phyloP scores from a whole-genome alignment of 768 basidiomycete genomes.

The Russula olivacea region DNA sequence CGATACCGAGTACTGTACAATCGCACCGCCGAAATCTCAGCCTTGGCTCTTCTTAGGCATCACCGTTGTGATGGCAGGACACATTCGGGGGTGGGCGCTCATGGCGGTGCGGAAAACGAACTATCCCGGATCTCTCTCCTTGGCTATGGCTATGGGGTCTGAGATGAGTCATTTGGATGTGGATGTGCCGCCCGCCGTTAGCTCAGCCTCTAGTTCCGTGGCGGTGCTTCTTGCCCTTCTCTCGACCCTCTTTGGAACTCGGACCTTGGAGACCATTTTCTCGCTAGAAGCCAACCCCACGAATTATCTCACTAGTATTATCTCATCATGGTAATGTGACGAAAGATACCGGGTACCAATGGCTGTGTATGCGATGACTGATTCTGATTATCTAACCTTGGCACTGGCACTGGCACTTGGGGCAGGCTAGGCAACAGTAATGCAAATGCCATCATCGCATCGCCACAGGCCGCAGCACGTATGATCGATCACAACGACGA shows the following conservation, averaged over 20 bases:
- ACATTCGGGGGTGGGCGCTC: neutral
- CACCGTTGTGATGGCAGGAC: neutral
- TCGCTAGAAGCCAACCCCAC: neutral
- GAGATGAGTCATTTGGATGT: neutral
- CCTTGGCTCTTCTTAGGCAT: neutral
- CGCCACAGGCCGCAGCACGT: too few species aligned
- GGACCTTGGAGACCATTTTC: too few species aligned
- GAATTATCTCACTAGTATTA: neutral
- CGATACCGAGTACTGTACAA: neutral
- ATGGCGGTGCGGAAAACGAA: neutral
- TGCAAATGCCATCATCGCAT: too few species aligned
- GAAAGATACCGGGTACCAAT: too few species aligned
- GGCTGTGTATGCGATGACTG: too few species aligned
- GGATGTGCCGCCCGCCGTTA: neutral
- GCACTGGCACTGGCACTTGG: too few species aligned
- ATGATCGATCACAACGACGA: neutral
- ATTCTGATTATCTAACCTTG: too few species aligned
- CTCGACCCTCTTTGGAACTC: neutral
- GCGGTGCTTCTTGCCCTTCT: neutral
- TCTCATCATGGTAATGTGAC: neutral
- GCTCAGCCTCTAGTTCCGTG: neutral
- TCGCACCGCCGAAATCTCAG: neutral
- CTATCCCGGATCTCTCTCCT: neutral
- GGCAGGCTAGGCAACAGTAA: too few species aligned
- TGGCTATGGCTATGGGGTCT: neutral